Percentiles rank a stretch among this genome's conserved stretches.
phyloP scores from a whole-genome alignment of 1,139 yeast species.

The Kluyveromyces sp. region DNA sequence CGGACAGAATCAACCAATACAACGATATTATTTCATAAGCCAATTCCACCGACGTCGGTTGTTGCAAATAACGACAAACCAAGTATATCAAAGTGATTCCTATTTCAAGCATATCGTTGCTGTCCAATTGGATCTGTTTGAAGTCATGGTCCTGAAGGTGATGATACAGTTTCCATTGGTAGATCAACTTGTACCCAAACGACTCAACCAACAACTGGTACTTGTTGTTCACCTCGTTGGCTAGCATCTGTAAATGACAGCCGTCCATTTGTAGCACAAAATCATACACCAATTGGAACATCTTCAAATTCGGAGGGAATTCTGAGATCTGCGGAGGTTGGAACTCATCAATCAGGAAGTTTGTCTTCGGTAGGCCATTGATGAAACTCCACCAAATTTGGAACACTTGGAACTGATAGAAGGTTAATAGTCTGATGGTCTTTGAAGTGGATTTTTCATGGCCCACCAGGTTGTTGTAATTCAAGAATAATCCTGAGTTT shows the following conservation, averaged over 20 bases:
- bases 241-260: conserved; percentile 21
- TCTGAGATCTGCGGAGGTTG: conserved; percentile 20
- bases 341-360: conserved; percentile 26
- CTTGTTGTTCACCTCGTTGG: conserved; percentile 16
- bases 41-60: conserved; percentile 11
- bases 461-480: conserved; percentile 20
- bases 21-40: conserved; percentile 28
- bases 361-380: conserved; percentile 27
- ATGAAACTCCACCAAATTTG: conserved; percentile 28
- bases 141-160: conserved; percentile 23
- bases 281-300: conserved; percentile 20
- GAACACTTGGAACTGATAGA: conserved; percentile 29
- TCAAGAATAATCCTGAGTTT: conserved; percentile 23
- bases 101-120: conserved; percentile 26
- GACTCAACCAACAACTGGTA: conserved; percentile 19
- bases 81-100: conserved; percentile 27
- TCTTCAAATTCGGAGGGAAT: conserved; percentile 12
- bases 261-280: conserved; percentile 23
- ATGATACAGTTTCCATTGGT: conserved; percentile 25
- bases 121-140: conserved; percentile 12
- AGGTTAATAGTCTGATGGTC: conserved; percentile 15
- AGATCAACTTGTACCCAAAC: conserved; percentile 19
- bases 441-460: conserved; percentile 6
- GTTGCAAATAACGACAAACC: conserved; percentile 19
- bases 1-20: conserved; percentile 21